Evolutionary conservation across 345 rosid species (phyloP).

Genomic region (Camelina hispida): DNA sequence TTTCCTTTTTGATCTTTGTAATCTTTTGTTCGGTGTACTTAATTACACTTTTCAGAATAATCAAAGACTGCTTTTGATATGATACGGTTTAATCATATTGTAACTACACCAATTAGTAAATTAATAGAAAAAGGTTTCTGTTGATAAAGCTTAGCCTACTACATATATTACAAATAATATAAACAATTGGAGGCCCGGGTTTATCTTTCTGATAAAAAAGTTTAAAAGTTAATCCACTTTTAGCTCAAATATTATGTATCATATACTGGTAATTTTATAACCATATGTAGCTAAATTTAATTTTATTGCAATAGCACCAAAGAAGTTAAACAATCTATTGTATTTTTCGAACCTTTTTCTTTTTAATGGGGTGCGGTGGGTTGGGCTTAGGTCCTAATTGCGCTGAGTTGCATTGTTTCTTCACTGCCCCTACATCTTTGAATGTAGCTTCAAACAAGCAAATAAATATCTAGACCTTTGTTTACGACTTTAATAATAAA

Average conservation of each 20-base stretch:
- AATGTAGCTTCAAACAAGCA: constrained; percentile 7
- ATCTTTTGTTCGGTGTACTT: constrained; percentile 38
- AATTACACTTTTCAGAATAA: constrained; percentile 32
- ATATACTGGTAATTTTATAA: background rate
- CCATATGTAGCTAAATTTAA: background rate
- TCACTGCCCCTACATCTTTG: constrained; percentile 15
- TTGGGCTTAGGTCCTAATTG: constrained; percentile 23
- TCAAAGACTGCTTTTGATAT: constrained; percentile 27
- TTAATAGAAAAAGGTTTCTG: background rate
- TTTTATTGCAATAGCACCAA: background rate
- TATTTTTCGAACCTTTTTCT: background rate
- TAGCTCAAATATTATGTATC: constrained; percentile 6
- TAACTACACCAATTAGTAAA: background rate
- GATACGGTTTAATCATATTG: constrained; percentile 28
- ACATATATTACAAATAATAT: background rate
- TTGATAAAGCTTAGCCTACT: constrained; percentile 30
- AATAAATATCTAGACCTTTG: constrained; percentile 38
- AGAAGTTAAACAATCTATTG: background rate
- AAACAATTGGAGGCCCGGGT: constrained; percentile 12
- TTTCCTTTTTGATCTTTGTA: constrained; percentile 28
- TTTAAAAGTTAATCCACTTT: constrained; percentile 26
- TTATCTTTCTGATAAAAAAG: constrained; percentile 5
- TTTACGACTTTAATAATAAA: constrained; percentile 31
- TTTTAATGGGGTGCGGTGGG: background rate
- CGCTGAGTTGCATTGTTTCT: constrained; percentile 29